Evolutionary conservation across 495 filamentous ascomycete genomes (phyloP).

Genomic region (Talaromyces stipitatus): DNA sequence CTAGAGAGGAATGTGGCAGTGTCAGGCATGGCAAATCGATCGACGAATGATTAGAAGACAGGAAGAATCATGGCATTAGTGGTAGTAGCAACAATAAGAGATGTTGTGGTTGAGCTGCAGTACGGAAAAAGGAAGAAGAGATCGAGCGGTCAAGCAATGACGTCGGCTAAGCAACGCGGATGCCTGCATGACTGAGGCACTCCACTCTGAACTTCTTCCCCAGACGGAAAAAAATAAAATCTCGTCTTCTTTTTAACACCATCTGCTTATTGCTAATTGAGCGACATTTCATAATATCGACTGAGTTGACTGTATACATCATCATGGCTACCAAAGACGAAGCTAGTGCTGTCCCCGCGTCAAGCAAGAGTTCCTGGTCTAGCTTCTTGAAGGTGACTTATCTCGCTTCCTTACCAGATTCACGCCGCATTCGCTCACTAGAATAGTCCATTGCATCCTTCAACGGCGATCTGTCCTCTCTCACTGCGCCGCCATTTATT

Average conservation of each 20-base stretch:
- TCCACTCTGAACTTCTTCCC: not conserved
- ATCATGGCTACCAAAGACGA: constrained; percentile 5
- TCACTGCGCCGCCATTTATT: constrained; percentile 95
- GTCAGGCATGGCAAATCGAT: not conserved
- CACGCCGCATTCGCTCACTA: not conserved
- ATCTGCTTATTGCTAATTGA: not conserved
- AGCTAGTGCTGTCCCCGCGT: constrained; percentile 19
- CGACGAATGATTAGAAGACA: not conserved
- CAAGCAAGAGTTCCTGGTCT: constrained; percentile 45
- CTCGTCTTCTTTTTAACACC: not conserved
- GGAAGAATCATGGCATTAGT: no score
- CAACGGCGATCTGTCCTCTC: constrained; percentile 87
- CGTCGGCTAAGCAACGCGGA: not conserved
- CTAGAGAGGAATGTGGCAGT: not conserved
- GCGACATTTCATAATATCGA: not conserved
- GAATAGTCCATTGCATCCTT: constrained; percentile 85
- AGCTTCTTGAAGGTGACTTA: constrained; percentile 44
- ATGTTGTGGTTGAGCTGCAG: not conserved
- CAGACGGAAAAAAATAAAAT: not conserved
- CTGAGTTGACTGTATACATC: not conserved
- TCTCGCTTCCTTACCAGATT: not conserved
- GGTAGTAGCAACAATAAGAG: not conserved
- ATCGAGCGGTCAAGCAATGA: not conserved
- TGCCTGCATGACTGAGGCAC: not conserved
- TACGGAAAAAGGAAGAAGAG: not conserved